Conservation (phyloP, 805 yeast genomes). For the Alloascoidea hylecoeti region DNA sequence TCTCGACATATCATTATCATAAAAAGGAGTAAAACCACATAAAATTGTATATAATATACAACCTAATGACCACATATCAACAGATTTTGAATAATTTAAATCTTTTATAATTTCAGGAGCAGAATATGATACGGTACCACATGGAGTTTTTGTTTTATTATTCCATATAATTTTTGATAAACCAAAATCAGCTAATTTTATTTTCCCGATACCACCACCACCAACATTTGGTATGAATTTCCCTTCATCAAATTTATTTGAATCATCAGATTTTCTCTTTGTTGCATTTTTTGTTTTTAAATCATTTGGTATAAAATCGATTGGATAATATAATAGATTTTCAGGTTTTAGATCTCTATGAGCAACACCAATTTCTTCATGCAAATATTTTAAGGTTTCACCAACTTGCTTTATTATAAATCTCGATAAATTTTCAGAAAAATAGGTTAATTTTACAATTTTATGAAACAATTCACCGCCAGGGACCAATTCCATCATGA, state of each 20-base stretch:
- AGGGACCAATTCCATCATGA: slow-evolving; percentile 56
- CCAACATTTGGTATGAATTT: slow-evolving; percentile 68
- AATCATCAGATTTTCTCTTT: slow-evolving; percentile 27
- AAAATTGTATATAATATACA: slow-evolving; percentile 87
- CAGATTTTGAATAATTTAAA: slow-evolving; percentile 83
- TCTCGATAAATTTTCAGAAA: slow-evolving; percentile 48
- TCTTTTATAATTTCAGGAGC: slow-evolving; percentile 97
- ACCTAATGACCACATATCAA: slow-evolving; percentile 98
- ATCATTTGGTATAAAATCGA: slow-evolving; percentile 24
- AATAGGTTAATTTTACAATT: slow-evolving; percentile 52
- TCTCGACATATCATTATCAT: slow-evolving; percentile 49
- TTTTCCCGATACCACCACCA: slow-evolving; percentile 83
- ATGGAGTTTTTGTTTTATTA: slow-evolving; percentile 86
- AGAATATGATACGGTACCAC: slow-evolving; percentile 98
- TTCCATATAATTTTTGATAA: slow-evolving; percentile 83
- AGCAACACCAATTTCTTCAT: slow-evolving; percentile 61
- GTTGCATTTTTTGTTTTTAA: slow-evolving; percentile 17
- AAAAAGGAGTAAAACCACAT: slow-evolving; percentile 97
- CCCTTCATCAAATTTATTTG: slow-evolving; percentile 75
- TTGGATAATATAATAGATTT: slow-evolving; percentile 52
- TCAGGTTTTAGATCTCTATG: slow-evolving; percentile 82
- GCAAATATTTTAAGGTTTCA: slow-evolving; percentile 52
- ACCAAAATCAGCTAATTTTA: slow-evolving; percentile 93
- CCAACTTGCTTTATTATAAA: slow-evolving; percentile 54
- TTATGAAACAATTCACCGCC: slow-evolving; percentile 72